Percentiles rank a stretch among this genome's conserved stretches.
Conservation (phyloP, 805 yeast species). For the Yueomyces sp. region DNA sequence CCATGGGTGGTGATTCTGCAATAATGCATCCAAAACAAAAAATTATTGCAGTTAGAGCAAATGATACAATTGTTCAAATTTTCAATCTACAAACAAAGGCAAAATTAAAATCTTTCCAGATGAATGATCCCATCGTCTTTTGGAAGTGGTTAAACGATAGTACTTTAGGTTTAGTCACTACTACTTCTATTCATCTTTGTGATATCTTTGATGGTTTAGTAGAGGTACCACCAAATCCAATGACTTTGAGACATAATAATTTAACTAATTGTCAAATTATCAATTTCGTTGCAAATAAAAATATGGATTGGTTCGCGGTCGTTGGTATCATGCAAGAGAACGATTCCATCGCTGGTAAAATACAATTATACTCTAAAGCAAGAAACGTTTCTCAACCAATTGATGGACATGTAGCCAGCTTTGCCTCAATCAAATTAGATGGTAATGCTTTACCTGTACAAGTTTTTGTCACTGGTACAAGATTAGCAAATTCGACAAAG, state of each 20-base stretch:
- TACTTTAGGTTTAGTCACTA: constrained; percentile 74
- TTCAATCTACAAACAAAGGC: constrained; percentile 81
- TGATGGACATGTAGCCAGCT: constrained; percentile 93
- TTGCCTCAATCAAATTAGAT: constrained; percentile 62
- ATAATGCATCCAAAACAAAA: constrained; percentile 87
- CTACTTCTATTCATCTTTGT: constrained; percentile 63
- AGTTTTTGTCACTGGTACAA: constrained; percentile 86
- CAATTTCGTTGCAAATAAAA: constrained; percentile 71
- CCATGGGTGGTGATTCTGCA: constrained; percentile 95
- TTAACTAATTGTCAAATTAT: constrained; percentile 77
- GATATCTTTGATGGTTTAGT: constrained; percentile 70
- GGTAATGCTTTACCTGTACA: constrained; percentile 64
- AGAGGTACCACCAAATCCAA: constrained; percentile 60
- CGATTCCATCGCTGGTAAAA: constrained; percentile 90
- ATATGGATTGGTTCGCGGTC: constrained; percentile 83
- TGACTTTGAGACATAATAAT: constrained; percentile 74
- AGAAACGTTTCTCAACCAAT: constrained; percentile 92
- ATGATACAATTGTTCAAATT: constrained; percentile 90
- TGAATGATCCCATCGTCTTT: constrained; percentile 79
- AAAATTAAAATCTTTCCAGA: constrained; percentile 74
- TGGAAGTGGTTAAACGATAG: constrained; percentile 86
- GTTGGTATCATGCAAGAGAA: constrained; percentile 92
- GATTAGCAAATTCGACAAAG: constrained; percentile 60
- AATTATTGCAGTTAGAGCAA: constrained; percentile 88
- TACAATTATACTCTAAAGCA: constrained; percentile 78